Evolutionary conservation across 176 grass and related monocot species (phyloP).

Genomic region (Echinochloa phyllopogon): DNA sequence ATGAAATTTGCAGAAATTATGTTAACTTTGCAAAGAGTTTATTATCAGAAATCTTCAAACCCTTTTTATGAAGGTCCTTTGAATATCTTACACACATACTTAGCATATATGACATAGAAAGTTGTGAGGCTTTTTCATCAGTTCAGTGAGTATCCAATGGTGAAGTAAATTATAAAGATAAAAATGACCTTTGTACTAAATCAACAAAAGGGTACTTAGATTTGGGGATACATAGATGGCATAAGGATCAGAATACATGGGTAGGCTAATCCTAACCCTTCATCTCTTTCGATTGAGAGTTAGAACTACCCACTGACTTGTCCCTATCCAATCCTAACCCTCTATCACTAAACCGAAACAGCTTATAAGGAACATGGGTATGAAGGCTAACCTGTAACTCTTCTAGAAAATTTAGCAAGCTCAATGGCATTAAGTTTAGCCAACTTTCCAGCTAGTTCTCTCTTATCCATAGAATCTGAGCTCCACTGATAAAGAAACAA

Average conservation of each 20-base stretch:
- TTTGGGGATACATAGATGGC: not conserved
- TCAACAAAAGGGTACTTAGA: not conserved
- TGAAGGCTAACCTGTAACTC: slow-evolving; percentile 70
- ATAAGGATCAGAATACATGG: not conserved
- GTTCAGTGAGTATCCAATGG: slow-evolving; percentile 26
- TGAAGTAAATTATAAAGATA: slow-evolving; percentile 23
- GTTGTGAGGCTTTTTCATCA: slow-evolving; percentile 17
- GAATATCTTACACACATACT: not conserved
- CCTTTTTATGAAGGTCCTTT: slow-evolving; percentile 20
- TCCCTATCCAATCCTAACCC: not conserved
- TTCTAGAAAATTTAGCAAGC: slow-evolving; percentile 90
- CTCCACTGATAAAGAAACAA: slow-evolving; percentile 72
- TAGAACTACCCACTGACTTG: not conserved
- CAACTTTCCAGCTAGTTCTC: slow-evolving; percentile 95
- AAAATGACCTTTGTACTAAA: slow-evolving; percentile 7
- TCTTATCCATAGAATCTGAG: slow-evolving; percentile 80
- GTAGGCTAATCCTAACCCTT: not conserved
- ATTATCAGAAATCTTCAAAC: slow-evolving; percentile 22
- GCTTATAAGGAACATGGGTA: not conserved
- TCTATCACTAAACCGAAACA: not conserved
- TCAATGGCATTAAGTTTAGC: slow-evolving; percentile 99
- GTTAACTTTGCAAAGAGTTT: slow-evolving; percentile 23
- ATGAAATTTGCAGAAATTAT: slow-evolving; percentile 16
- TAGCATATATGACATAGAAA: slow-evolving; percentile 1
- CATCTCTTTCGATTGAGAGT: not conserved